Evolutionary conservation across 2,329 filamentous ascomycete species (phyloP), one percentile per base, ranked within the genome.

Genomic region (Shiraia sp.): DNA sequence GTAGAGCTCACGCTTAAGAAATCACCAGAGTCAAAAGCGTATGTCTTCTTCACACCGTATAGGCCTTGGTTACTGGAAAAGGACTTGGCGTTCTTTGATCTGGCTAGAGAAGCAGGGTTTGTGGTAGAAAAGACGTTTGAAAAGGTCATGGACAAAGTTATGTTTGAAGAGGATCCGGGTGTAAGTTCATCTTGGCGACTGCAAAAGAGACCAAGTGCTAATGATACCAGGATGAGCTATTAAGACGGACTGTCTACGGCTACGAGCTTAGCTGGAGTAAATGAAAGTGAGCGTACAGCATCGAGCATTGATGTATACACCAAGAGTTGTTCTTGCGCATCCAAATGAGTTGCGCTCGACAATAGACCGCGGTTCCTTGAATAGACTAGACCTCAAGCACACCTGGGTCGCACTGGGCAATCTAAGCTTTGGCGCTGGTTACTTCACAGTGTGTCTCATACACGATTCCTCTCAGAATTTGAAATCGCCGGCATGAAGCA

Each of bases 41-140:
- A 91, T 57, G 90, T 96, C 6, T 95, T 96, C 69, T 97, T 96
- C 73, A 95, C 91, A 0, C 91, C 89, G 14, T 96, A 97, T 71
- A 79, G 93, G 49, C 91, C 92, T 1, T 96, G 91, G 91, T 75
- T 96, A 62, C 77, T 87, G 58, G 80, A 90, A 49, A 87, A 90
- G 68, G 93, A 96, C 61, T 76, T 95, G 65, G 81, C 79, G 3
- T 96, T 96, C 73, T 96, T 96, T 63, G 87, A 90, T 34, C 62
- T 90, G 42, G 88, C 86, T 4, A 76, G 81, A 45, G 79, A 81
- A 36, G 78, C 75, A 34, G 90, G 90, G 0, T 87, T 96, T 47
- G 71, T 71, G 12, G 90, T 96, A 2, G 84, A 85, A 51, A 89
- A 92, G 74, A 78, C 95, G 24, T 75, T 91, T 33, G 89, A 96